These are phyloP conservation scores for Aspergillus sp. DNA, from an alignment of 2,329 filamentous ascomycete species.

Conservation along the genomic window DNA sequence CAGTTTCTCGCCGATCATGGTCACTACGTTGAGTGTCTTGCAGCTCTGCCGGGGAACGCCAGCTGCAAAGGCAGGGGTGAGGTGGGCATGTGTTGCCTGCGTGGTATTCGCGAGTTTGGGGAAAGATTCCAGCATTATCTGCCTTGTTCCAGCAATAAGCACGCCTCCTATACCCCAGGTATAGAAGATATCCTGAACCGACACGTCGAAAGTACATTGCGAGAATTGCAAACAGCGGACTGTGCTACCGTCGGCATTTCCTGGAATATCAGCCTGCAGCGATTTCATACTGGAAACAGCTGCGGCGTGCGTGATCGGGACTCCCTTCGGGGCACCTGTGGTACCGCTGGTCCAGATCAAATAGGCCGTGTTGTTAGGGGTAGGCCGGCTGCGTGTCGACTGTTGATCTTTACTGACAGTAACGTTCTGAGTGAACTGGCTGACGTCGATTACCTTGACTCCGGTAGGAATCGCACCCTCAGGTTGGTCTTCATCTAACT, in stretches of 20 bases:
- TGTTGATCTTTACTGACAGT: background rate
- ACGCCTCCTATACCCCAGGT: constrained; percentile 30
- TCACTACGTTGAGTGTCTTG: constrained; percentile 31
- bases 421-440: constrained; percentile 12
- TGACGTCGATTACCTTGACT: constrained; percentile 31
- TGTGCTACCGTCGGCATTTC: constrained; percentile 23
- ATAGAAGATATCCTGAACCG: constrained; percentile 36
- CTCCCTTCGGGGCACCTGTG: constrained; percentile 40
- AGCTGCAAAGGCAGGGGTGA: constrained; percentile 34
- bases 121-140: constrained; percentile 31
- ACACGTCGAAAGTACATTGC: constrained; percentile 43
- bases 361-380: constrained; percentile 29
- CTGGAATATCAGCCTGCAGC: constrained; percentile 32
- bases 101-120: constrained; percentile 26
- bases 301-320: constrained; percentile 38
- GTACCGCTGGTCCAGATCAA: constrained; percentile 43
- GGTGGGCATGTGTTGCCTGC: constrained; percentile 29
- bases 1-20: constrained; percentile 37
- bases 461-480: constrained; percentile 26
- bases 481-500: constrained; percentile 21
- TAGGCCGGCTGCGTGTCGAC: background rate
- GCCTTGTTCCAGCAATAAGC: constrained; percentile 26
- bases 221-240: constrained; percentile 41
- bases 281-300: constrained; percentile 38
- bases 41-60: constrained; percentile 28